Base-by-base conservation (phyloP, 257 asterid genomes). In the Solanum tarijense region DNA sequence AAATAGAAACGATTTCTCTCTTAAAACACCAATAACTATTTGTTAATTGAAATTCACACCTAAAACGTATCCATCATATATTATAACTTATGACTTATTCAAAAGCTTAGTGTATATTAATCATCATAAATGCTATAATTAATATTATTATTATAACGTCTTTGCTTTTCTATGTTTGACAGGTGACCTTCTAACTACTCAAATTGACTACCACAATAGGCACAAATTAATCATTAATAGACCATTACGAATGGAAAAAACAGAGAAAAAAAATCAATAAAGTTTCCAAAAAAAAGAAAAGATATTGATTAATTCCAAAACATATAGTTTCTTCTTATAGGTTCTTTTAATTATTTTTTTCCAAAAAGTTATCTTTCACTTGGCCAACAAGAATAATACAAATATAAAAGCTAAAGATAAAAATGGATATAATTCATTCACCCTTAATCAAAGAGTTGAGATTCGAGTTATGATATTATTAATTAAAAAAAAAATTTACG, bases 181-280 rank as follows among this genome's bases (percentile, higher is more conserved):
- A 75, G 14, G 73, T 88, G 90, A 88, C 91, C 52, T 84, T 74
- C 65, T 90, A 78, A 29, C 90, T 60, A 89, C 91, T 79, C 20
- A 81, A 71, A 90, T 75, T 82, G 84, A 86, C 66, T n/a, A n/a
- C 83, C 66, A 48, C 76, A 5, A 75, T 11, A 62, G 36, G 75
- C 86, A 74, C 86, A 87, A 60, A 58, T 36, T 65, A 84, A 12
- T 85, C 75, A 38, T 21, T 74, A 84, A 52, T 46, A 20, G 55
- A 86, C 88, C 86, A 60, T 55, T 84, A 7, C 58, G 14, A 84
- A 84, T 84, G 36, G n/a, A 4, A 0, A 62, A 34, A 73, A 8
- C 23, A 8, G 23, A 25, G 60, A 2, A 5, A 82, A 82, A 89
- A 86, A 6, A 8, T 41, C 2, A n/a, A n/a, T 65, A 21, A 73